Percentiles rank a stretch among this genome's conserved stretches.
phyloP scores from a whole-genome alignment of 768 basidiomycete species.

The Amanita inopinata region DNA sequence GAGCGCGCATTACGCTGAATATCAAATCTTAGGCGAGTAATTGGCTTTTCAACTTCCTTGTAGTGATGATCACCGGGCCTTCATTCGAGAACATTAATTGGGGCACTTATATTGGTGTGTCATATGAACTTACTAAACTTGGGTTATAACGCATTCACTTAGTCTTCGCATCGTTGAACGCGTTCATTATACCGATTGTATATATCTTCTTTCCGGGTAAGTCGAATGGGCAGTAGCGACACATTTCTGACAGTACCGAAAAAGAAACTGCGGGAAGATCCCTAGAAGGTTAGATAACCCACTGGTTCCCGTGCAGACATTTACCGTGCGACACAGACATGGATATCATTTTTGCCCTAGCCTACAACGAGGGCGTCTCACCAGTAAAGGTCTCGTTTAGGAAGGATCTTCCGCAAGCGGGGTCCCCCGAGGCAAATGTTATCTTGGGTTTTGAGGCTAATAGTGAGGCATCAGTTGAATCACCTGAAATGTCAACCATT shows the following conservation, averaged over 20 bases:
- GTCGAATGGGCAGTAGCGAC: no score
- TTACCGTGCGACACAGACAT: no score
- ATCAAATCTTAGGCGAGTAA: conserved; percentile 24
- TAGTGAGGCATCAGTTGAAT: conserved; percentile 23
- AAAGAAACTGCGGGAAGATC: conserved; percentile 52
- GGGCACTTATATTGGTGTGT: conserved; percentile 46
- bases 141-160: not conserved
- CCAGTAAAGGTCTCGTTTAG: conserved; percentile 34
- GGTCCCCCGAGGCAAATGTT: conserved; percentile 33
- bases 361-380: conserved; percentile 32
- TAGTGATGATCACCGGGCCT: conserved; percentile 54
- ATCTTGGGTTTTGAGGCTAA: conserved; percentile 26
- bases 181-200: conserved; percentile 44
- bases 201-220: conserved; percentile 46
- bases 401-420: conserved; percentile 34
- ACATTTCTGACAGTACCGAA: no score
- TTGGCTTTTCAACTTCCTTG: conserved; percentile 51
- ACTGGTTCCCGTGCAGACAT: no score
- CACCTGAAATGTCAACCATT: not conserved
- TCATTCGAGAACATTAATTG: conserved; percentile 49
- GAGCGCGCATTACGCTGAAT: not conserved
- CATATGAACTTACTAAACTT: not conserved
- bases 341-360: conserved; percentile 38
- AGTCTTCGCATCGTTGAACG: conserved; percentile 49
- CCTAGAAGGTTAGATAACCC: conserved; percentile 40